Conservation (phyloP, 257 asterid species). For the Petunia axillaris region DNA sequence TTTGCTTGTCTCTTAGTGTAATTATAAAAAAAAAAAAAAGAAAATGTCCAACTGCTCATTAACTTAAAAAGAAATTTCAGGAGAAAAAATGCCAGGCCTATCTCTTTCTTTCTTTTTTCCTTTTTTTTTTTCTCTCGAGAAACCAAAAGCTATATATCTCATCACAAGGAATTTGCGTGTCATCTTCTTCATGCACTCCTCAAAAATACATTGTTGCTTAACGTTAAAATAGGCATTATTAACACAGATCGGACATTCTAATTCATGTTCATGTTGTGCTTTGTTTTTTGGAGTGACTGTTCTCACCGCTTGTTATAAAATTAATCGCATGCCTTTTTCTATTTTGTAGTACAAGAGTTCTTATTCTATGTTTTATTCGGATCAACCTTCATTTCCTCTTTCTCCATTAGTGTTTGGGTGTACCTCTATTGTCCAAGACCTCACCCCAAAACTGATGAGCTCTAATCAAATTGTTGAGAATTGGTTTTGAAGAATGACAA, state of each 20-base stretch:
- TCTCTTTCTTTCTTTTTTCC: no score
- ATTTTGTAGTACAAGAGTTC: not conserved
- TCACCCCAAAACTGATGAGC: not conserved
- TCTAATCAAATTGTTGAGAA: not conserved
- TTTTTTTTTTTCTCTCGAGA: no score
- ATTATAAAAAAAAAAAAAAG: no score
- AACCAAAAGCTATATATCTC: no score
- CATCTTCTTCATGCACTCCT: not conserved
- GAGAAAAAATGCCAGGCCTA: no score
- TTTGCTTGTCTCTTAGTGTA: no score
- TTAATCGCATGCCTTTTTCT: not conserved
- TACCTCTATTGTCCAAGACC: conserved; percentile 11
- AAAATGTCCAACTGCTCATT: no score
- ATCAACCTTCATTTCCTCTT: not conserved
- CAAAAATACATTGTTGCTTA: not conserved
- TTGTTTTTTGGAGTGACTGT: not conserved
- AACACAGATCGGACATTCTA: not conserved
- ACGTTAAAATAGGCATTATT: not conserved
- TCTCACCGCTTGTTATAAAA: conserved; percentile 8
- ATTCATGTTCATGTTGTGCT: not conserved
- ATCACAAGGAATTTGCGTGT: not conserved
- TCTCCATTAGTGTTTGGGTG: not conserved
- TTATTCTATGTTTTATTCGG: not conserved
- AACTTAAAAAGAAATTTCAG: no score
- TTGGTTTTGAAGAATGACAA: no score